Conservation (phyloP, 306 rosid species). For the Ceratonia siliqua region DNA sequence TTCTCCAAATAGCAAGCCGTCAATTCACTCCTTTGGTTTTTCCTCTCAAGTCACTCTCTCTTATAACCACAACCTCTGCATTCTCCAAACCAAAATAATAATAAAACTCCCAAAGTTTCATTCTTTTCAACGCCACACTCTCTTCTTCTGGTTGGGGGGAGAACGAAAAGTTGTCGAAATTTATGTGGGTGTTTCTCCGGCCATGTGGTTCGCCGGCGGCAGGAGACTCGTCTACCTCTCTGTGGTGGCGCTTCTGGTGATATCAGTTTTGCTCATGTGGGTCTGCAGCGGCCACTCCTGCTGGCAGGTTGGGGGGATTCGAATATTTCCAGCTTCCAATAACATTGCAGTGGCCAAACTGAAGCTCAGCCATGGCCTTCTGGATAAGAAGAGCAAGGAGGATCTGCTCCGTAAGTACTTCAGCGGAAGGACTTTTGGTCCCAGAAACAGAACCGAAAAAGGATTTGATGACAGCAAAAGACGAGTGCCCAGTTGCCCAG, state of each 20-base stretch:
- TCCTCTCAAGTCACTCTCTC: slow-evolving; percentile 36
- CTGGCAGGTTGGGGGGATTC: slow-evolving; percentile 59
- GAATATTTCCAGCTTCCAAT: slow-evolving; percentile 48
- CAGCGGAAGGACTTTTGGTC: slow-evolving; percentile 35
- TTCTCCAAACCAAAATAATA: neutral
- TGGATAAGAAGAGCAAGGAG: slow-evolving; percentile 31
- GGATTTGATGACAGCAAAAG: slow-evolving; percentile 67
- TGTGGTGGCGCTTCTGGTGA: slow-evolving; percentile 32
- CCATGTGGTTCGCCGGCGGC: slow-evolving; percentile 50
- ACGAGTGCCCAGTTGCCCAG: slow-evolving; percentile 94
- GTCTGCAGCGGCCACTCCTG: slow-evolving; percentile 44
- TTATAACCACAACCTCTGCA: neutral
- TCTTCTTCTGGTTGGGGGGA: neutral
- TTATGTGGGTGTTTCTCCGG: slow-evolving; percentile 41
- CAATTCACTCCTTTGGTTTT: slow-evolving; percentile 43
- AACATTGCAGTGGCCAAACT: slow-evolving; percentile 26
- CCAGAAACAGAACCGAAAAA: slow-evolving; percentile 30
- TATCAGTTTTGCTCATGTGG: slow-evolving; percentile 54
- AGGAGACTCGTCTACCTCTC: slow-evolving; percentile 42
- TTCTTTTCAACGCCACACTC: neutral
- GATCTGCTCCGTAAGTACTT: slow-evolving; percentile 53
- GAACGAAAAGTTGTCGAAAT: slow-evolving; percentile 7
- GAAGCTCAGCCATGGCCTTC: slow-evolving; percentile 17
- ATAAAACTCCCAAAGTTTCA: slow-evolving; percentile 12
- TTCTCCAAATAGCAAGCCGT: slow-evolving; percentile 48